phyloP scores from a whole-genome alignment of 148 eudicot species.

The Gaultheria prostrata region DNA sequence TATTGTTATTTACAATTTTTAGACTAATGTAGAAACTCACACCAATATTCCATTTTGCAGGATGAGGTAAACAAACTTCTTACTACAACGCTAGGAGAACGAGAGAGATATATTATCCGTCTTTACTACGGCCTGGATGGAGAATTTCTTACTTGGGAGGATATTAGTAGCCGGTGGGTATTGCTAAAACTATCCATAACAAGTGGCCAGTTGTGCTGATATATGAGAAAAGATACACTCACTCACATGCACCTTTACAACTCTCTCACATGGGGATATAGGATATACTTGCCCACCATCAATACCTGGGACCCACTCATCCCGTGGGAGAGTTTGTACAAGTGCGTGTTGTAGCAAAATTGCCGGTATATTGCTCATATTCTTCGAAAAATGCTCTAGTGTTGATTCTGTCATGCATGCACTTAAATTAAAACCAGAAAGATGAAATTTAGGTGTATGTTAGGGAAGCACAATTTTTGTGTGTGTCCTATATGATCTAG shows the following conservation, averaged over 20 bases:
- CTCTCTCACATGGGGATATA: not conserved
- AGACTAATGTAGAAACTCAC: constrained; percentile 9
- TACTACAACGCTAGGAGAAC: constrained; percentile 50
- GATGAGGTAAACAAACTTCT: constrained; percentile 81
- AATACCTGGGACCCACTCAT: not conserved
- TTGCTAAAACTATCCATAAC: not conserved
- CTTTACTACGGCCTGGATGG: constrained; percentile 82
- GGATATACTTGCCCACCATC: not conserved
- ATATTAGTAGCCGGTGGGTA: constrained; percentile 82
- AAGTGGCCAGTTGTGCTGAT: not conserved
- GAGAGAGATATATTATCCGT: constrained; percentile 79
- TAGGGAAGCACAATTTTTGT: not conserved
- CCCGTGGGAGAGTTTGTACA: not conserved
- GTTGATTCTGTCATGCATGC: constrained; percentile 8
- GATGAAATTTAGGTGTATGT: not conserved
- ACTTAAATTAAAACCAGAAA: not conserved
- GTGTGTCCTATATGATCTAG: not conserved
- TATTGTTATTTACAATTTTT: not conserved
- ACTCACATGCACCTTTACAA: not conserved
- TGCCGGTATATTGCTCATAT: not conserved
- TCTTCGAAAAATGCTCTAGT: not conserved
- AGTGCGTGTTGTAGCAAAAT: not conserved
- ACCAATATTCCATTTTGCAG: constrained; percentile 39
- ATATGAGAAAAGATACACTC: not conserved
- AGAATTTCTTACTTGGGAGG: constrained; percentile 96